These are phyloP conservation scores for Kwoniella sp. DNA, from an alignment of 768 basidiomycete genomes.

Conservation along the genomic window DNA sequence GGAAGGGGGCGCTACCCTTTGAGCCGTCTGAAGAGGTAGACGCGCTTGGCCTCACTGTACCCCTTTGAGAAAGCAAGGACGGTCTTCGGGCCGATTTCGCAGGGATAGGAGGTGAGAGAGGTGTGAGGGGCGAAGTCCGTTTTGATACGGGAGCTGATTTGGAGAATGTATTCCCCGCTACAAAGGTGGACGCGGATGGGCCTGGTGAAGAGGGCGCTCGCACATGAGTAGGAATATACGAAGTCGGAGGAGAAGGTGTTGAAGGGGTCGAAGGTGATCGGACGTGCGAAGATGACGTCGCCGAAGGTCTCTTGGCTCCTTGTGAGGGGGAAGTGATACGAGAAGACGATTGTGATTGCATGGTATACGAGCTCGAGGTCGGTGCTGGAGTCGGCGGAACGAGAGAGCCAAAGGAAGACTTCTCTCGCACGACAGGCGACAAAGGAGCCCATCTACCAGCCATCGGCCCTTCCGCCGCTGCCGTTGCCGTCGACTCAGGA, in stretches of 20 bases:
- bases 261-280: slow-evolving; percentile 12
- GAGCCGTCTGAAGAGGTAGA: background rate
- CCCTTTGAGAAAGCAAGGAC: background rate
- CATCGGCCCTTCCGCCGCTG: background rate
- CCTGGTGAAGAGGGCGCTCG: slow-evolving; percentile 13
- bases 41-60: background rate
- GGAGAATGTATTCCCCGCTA: background rate
- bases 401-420: background rate
- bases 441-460: background rate
- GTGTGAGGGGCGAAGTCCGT: background rate
- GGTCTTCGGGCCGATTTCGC: background rate
- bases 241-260: slow-evolving; percentile 3
- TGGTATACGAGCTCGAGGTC: background rate
- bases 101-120: background rate
- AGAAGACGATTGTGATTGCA: background rate
- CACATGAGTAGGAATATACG: background rate
- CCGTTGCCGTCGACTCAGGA: background rate
- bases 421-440: background rate
- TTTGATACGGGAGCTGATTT: background rate
- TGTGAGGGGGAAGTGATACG: background rate
- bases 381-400: background rate
- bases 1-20: background rate
- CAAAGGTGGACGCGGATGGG: background rate
- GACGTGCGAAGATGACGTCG: background rate
- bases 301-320: background rate